These are phyloP conservation scores for Xylaria sp. DNA, from an alignment of 2,329 filamentous ascomycete species.

Conservation along the genomic window DNA sequence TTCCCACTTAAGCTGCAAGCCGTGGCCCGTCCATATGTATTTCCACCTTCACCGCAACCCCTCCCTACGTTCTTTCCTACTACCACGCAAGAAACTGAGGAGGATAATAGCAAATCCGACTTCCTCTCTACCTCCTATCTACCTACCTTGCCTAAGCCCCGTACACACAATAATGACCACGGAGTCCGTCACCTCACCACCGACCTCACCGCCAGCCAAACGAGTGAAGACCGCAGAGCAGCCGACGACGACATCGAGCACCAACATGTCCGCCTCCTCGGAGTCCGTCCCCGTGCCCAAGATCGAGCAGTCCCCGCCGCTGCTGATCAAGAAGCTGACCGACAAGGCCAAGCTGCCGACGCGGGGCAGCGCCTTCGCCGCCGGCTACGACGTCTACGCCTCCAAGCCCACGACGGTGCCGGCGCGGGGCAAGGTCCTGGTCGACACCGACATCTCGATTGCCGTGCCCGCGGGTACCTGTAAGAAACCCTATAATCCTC, in stretches of 20 bases:
- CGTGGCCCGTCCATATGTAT: not conserved
- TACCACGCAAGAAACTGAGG: too few relatives aligned
- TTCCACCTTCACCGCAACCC: constrained; percentile 24
- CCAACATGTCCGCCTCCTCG: constrained; percentile 31
- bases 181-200: constrained; percentile 53
- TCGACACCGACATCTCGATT: constrained; percentile 90
- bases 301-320: constrained; percentile 54
- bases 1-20: constrained; percentile 12
- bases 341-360: constrained; percentile 80
- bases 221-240: constrained; percentile 65
- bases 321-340: constrained; percentile 88
- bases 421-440: constrained; percentile 78
- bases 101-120: too few relatives aligned
- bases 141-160: constrained; percentile 1
- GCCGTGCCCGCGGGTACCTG: constrained; percentile 89
- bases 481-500: constrained; percentile 51
- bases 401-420: constrained; percentile 76
- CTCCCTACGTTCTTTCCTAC: not conserved
- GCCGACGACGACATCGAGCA: constrained; percentile 38
- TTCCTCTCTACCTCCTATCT: constrained; percentile 5
- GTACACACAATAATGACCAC: constrained; percentile 39
- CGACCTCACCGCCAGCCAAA: constrained; percentile 77
- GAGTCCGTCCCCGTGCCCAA: constrained; percentile 35
- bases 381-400: constrained; percentile 92
- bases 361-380: constrained; percentile 84